These are phyloP conservation scores for Fusarium dimerum DNA, from an alignment of 2,329 filamentous ascomycete species.

Conservation along the genomic window DNA sequence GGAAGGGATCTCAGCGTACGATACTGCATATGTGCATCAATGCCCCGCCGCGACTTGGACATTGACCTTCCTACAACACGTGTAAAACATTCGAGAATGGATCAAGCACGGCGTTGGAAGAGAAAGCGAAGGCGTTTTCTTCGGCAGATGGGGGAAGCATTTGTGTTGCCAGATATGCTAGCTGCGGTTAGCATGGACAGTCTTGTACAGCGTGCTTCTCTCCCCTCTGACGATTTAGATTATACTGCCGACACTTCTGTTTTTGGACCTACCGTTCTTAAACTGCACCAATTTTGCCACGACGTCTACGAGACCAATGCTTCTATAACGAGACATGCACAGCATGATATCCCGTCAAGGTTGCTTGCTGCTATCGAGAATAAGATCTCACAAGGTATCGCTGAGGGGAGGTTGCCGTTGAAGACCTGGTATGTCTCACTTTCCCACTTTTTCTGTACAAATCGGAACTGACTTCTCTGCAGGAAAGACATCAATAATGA, in stretches of 20 bases:
- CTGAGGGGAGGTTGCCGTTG: constrained; percentile 30
- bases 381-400: constrained; percentile 27
- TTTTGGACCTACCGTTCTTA: constrained; percentile 24
- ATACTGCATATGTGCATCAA: constrained; percentile 39
- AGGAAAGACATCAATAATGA: constrained; percentile 30
- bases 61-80: constrained; percentile 31
- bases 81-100: constrained; percentile 26
- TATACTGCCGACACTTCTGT: background rate
- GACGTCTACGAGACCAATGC: constrained; percentile 22
- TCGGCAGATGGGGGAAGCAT: constrained; percentile 31
- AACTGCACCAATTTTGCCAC: constrained; percentile 24
- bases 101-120: constrained; percentile 29
- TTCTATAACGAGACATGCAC: constrained; percentile 10
- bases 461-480: constrained; percentile 4
- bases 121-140: constrained; percentile 32
- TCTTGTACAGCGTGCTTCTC: constrained; percentile 12
- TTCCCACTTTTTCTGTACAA: too few species aligned
- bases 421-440: constrained; percentile 34
- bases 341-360: constrained; percentile 27
- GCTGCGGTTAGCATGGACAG: constrained; percentile 27
- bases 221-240: background rate
- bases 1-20: constrained; percentile 44
- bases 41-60: constrained; percentile 22
- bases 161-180: constrained; percentile 41
- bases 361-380: constrained; percentile 31